phyloP scores from a whole-genome alignment of 192 early-diverging fungal species.

The Podila horticola region DNA sequence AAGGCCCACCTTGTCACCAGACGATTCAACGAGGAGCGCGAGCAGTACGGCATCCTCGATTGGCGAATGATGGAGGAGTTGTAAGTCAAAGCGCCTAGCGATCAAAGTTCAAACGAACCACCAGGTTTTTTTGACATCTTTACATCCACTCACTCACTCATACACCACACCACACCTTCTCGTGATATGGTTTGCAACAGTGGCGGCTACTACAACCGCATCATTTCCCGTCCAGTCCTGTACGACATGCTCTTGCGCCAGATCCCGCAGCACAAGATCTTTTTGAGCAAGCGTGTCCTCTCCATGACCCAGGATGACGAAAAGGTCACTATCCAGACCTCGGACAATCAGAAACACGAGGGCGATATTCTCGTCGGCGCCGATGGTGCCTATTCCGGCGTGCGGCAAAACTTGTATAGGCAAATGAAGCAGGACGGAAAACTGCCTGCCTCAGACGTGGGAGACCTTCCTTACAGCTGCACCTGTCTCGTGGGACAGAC shows the following conservation, averaged over 20 bases:
- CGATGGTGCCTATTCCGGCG: conserved; percentile 4
- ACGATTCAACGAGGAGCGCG: background rate
- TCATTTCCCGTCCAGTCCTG: background rate
- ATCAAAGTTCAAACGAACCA: background rate
- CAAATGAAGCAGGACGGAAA: background rate
- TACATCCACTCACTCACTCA: background rate
- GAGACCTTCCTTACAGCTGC: background rate
- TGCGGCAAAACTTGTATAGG: conserved; percentile 13
- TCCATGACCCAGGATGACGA: background rate
- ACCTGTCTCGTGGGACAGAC: conserved; percentile 12
- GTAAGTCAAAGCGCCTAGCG: background rate
- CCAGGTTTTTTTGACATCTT: background rate
- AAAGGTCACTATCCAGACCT: conserved; percentile 2
- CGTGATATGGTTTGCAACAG: background rate
- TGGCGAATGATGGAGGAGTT: background rate
- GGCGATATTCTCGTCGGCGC: conserved; percentile 22
- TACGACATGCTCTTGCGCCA: background rate
- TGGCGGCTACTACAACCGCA: conserved; percentile 4
- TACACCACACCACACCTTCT: background rate
- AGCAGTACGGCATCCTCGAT: background rate
- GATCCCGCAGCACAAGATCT: background rate
- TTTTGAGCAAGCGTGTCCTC: background rate
- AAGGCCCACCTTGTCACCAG: background rate
- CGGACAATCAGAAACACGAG: background rate
- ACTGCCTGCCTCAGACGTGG: conserved; percentile 1